phyloP scores from a whole-genome alignment of 805 yeast genomes.

The Yamadazyma sp. region DNA sequence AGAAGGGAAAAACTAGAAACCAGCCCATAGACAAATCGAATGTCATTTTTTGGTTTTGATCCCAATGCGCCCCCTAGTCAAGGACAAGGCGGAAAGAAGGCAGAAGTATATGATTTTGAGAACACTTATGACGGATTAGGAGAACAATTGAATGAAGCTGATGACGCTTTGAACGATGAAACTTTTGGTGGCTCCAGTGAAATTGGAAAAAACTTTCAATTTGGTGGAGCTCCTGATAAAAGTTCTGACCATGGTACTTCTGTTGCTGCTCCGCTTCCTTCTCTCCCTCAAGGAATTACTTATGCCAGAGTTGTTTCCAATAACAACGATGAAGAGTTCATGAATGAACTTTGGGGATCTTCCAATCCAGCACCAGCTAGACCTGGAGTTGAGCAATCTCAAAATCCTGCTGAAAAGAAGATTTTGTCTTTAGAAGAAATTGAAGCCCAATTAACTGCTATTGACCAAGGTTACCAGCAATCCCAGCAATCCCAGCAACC shows the following conservation, averaged over 20 bases:
- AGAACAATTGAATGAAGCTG: conserved; percentile 60
- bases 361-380: conserved; percentile 22
- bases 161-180: conserved; percentile 78
- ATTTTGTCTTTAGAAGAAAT: conserved; percentile 78
- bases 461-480: conserved; percentile 31
- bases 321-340: conserved; percentile 44
- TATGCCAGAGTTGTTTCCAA: conserved; percentile 42
- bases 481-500: conserved; percentile 20
- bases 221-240: conserved; percentile 37
- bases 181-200: conserved; percentile 63
- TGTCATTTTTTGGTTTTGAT: conserved; percentile 72
- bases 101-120: conserved; percentile 66
- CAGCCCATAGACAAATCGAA: too few species aligned
- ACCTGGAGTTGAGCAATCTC: conserved; percentile 27
- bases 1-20: too few species aligned
- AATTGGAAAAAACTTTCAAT: conserved; percentile 64
- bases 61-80: conserved; percentile 39
- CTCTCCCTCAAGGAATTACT: conserved; percentile 29
- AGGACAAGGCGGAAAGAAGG: conserved; percentile 14
- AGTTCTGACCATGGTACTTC: too few species aligned
- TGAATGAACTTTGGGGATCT: conserved; percentile 47
- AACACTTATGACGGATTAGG: conserved; percentile 82
- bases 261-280: conserved; percentile 17
- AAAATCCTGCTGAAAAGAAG: conserved; percentile 34
- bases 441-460: conserved; percentile 69